phyloP scores from a whole-genome alignment of 2,329 filamentous ascomycete species.

The Ophiostoma sp. region DNA sequence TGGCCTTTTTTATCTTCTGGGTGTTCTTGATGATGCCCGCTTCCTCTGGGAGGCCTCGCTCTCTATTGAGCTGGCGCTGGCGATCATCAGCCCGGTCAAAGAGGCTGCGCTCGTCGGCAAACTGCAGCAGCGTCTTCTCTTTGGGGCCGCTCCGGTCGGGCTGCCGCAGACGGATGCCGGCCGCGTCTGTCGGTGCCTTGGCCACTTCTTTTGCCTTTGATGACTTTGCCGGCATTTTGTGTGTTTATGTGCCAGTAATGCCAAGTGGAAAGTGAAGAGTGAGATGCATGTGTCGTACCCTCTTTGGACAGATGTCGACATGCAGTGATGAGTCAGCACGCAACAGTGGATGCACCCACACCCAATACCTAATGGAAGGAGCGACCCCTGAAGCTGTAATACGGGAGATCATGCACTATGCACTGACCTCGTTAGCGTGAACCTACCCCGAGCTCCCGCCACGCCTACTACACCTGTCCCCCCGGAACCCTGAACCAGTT shows the following conservation, averaged over 20 bases:
- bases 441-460: not conserved
- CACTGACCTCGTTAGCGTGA: not conserved
- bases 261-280: not conserved
- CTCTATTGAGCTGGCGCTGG: conserved; percentile 35
- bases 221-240: conserved; percentile 17
- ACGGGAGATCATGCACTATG: conserved; percentile 5
- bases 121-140: conserved; percentile 65
- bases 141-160: conserved; percentile 60
- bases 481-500: not conserved
- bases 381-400: conserved; percentile 15
- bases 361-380: conserved; percentile 16
- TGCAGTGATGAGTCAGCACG: not conserved
- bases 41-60: conserved; percentile 27
- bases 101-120: conserved; percentile 61
- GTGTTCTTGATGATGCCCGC: not conserved
- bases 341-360: conserved; percentile 12
- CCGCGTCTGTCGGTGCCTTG: conserved; percentile 42
- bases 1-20: conserved; percentile 4
- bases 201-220: conserved; percentile 36
- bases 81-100: conserved; percentile 46
- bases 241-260: conserved; percentile 13
- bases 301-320: conserved; percentile 8
- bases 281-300: not conserved
- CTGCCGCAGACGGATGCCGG: conserved; percentile 58
- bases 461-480: not conserved